Evolutionary conservation across 176 grass and related monocot genomes (phyloP).

Genomic region (Paspalum notatum): DNA sequence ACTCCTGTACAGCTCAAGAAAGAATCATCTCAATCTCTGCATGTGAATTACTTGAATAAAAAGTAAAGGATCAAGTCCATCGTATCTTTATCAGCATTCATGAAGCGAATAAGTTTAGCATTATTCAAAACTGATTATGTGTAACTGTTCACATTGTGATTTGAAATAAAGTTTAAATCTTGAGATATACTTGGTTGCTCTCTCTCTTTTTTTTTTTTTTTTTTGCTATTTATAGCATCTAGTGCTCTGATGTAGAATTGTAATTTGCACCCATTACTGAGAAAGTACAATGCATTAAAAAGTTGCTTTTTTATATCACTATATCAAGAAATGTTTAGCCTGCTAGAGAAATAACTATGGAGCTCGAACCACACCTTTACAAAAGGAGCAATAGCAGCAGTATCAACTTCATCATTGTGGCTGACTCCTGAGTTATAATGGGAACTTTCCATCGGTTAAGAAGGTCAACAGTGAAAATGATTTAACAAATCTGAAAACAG

Average conservation of each 20-base stretch:
- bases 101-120: neutral
- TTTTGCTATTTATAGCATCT: neutral
- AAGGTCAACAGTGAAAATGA: neutral
- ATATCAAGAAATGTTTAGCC: slow-evolving; percentile 1
- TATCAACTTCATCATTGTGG: slow-evolving; percentile 6
- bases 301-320: neutral
- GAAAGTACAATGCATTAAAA: neutral
- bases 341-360: neutral
- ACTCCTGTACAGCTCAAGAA: slow-evolving; percentile 3
- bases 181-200: neutral
- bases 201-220: no score
- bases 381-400: slow-evolving; percentile 12
- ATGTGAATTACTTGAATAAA: slow-evolving; percentile 15
- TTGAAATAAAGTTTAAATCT: slow-evolving; percentile 19
- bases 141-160: neutral
- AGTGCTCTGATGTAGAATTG: neutral
- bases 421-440: neutral
- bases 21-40: slow-evolving; percentile 12
- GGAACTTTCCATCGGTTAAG: slow-evolving; percentile 21
- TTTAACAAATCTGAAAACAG: neutral
- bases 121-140: slow-evolving; percentile 2
- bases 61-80: neutral
- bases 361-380: slow-evolving; percentile 3
- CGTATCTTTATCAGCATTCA: neutral
- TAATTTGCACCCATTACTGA: slow-evolving; percentile 2